Evolutionary conservation across 192 early-diverging fungal species (phyloP).

Genomic region (Physocladia obscura): DNA sequence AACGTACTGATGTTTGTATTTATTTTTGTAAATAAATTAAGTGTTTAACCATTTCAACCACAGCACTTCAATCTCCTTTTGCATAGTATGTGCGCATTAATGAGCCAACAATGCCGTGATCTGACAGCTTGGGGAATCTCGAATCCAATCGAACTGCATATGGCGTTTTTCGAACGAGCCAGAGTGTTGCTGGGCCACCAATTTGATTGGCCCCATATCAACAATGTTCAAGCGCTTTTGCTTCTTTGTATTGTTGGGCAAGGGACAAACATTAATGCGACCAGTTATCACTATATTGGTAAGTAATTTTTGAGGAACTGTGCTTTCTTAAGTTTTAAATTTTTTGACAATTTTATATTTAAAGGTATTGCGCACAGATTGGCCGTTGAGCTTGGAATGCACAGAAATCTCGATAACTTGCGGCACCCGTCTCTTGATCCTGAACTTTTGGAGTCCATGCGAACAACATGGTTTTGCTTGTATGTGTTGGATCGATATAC

Average conservation of each 20-base stretch:
- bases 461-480: slow-evolving; percentile 50
- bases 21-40: background rate
- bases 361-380: slow-evolving; percentile 49
- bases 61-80: slow-evolving; percentile 48
- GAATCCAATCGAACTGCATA: slow-evolving; percentile 39
- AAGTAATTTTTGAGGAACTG: slow-evolving; percentile 1
- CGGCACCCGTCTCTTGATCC: slow-evolving; percentile 38
- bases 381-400: slow-evolving; percentile 54
- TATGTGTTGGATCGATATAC: slow-evolving; percentile 51
- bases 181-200: slow-evolving; percentile 43
- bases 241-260: slow-evolving; percentile 45
- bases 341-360: background rate
- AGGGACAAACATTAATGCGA: slow-evolving; percentile 46
- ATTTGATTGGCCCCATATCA: slow-evolving; percentile 54
- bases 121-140: slow-evolving; percentile 39
- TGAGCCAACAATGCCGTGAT: slow-evolving; percentile 43
- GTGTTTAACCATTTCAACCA: background rate
- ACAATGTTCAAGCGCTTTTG: slow-evolving; percentile 48
- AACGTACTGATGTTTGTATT: slow-evolving; percentile 38
- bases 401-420: slow-evolving; percentile 48
- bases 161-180: slow-evolving; percentile 47
- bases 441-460: slow-evolving; percentile 44
- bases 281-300: slow-evolving; percentile 51
- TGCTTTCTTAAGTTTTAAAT: background rate
- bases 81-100: slow-evolving; percentile 51